A percentile compares a stretch with the other conserved stretches of the same genome.
Evolutionary conservation across 768 basidiomycete genomes (phyloP).

Genomic region (Boletus eberwhitei): DNA sequence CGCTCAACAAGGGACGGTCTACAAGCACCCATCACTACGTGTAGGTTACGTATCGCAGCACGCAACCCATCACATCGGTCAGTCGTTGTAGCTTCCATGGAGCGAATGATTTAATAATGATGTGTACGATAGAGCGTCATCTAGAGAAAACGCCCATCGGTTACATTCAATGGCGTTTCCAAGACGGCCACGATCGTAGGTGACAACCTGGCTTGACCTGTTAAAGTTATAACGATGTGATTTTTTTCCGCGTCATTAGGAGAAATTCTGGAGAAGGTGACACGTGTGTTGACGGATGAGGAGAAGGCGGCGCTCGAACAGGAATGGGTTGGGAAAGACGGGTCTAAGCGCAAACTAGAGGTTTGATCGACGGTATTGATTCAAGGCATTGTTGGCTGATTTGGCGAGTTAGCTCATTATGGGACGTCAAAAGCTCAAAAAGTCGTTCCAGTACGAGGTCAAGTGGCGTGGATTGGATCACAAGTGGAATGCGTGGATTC

Average conservation of each 20-base stretch:
- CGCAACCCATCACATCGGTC: conserved; percentile 93
- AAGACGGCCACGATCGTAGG: conserved; percentile 94
- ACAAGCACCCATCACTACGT: conserved; percentile 91
- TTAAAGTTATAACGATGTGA: conserved; percentile 6
- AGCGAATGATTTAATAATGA: conserved; percentile 21
- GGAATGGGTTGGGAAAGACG: conserved; percentile 90
- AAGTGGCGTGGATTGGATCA: conserved; percentile 84
- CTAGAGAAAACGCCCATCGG: conserved; percentile 94
- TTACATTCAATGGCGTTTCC: conserved; percentile 99
- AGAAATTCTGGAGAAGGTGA: conserved; percentile 87
- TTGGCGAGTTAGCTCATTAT: conserved; percentile 58
- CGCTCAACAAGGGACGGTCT: conserved; percentile 88
- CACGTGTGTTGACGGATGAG: conserved; percentile 85
- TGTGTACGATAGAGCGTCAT: conserved; percentile 64
- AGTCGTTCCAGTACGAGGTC: conserved; percentile 90
- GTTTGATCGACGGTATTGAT: conserved; percentile 37
- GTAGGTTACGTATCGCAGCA: conserved; percentile 98
- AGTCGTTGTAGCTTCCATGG: conserved; percentile 17
- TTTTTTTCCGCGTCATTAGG: conserved; percentile 40
- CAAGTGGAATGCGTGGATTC: conserved; percentile 87
- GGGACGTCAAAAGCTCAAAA: conserved; percentile 97
- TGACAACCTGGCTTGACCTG: conserved; percentile 20
- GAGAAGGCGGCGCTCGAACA: conserved; percentile 76
- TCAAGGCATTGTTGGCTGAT: conserved; percentile 17
- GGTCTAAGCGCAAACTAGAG: conserved; percentile 88